Percentiles rank a stretch among this genome's conserved stretches.
Conservation (phyloP, 2,329 filamentous ascomycete genomes). For the Pezizomycotina sp. region DNA sequence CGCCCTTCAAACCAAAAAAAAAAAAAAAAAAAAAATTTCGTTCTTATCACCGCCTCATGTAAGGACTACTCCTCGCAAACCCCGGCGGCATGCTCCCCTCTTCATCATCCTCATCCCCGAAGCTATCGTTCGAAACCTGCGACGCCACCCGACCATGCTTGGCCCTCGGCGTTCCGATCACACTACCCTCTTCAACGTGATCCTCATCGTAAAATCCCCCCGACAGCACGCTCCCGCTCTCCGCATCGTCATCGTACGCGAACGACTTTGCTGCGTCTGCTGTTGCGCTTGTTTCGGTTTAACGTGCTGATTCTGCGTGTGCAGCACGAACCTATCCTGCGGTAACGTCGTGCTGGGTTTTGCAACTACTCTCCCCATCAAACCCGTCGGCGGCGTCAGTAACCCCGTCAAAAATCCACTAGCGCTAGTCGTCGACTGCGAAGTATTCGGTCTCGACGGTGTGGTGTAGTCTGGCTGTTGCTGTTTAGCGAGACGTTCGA, state of each 20-base stretch:
- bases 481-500: constrained; percentile 20
- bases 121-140: constrained; percentile 20
- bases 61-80: constrained; percentile 15
- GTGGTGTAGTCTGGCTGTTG: constrained; percentile 17
- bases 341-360: constrained; percentile 9
- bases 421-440: too few relatives aligned
- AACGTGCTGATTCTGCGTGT: constrained; percentile 4
- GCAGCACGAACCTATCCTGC: constrained; percentile 6
- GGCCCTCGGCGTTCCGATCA: constrained; percentile 2
- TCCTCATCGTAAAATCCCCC: constrained; percentile 22
- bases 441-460: constrained; percentile 20
- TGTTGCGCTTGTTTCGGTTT: constrained; percentile 10
- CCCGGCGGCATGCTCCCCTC: constrained; percentile 13
- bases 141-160: constrained; percentile 14
- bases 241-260: constrained; percentile 15
- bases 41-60: constrained; percentile 9
- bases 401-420: constrained; percentile 22
- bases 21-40: neutral
- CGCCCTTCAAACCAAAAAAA: neutral
- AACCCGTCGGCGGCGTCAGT: constrained; percentile 21
- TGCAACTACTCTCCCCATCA: constrained; percentile 12
- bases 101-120: constrained; percentile 22
- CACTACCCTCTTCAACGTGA: constrained; percentile 18
- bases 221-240: constrained; percentile 10
- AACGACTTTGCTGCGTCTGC: constrained; percentile 13